Percentiles rank a stretch among this genome's conserved stretches.
phyloP scores from a whole-genome alignment of 768 basidiomycete species.

The Naganishia friedmannii region DNA sequence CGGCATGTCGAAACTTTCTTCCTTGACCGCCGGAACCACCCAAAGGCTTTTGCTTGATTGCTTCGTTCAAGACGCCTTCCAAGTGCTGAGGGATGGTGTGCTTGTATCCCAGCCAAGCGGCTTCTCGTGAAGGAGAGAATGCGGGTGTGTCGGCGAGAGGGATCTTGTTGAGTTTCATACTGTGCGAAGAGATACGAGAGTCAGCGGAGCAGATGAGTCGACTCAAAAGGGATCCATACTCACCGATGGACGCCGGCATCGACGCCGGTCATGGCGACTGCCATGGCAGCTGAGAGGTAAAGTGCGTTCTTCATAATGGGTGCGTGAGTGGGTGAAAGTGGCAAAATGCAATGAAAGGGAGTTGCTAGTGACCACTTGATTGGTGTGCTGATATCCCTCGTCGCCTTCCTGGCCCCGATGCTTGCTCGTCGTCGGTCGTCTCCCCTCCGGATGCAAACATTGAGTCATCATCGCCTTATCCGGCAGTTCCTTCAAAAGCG shows the following conservation, averaged over 20 bases:
- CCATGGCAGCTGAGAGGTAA: slow-evolving; percentile 45
- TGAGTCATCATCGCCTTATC: slow-evolving; percentile 10
- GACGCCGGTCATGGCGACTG: slow-evolving; percentile 42
- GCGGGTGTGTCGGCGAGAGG: slow-evolving; percentile 51
- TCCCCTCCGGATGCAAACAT: slow-evolving; percentile 3
- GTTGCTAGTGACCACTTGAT: background rate
- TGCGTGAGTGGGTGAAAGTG: background rate
- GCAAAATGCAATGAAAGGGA: background rate
- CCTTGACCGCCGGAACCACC: slow-evolving; percentile 58
- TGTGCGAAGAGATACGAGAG: slow-evolving; percentile 52
- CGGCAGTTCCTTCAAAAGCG: background rate
- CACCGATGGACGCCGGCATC: slow-evolving; percentile 52
- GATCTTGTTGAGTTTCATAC: slow-evolving; percentile 84
- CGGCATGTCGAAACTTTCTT: slow-evolving; percentile 10
- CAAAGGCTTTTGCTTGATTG: slow-evolving; percentile 58
- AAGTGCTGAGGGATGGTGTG: slow-evolving; percentile 64
- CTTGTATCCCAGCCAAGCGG: slow-evolving; percentile 86
- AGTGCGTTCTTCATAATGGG: slow-evolving; percentile 47
- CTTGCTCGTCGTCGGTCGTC: background rate
- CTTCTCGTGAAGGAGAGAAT: slow-evolving; percentile 55
- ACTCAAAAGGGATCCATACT: slow-evolving; percentile 36
- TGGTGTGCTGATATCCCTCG: slow-evolving; percentile 14
- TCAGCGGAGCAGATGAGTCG: slow-evolving; percentile 38
- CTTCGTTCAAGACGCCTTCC: slow-evolving; percentile 36
- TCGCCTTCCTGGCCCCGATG: slow-evolving; percentile 4